These are phyloP conservation scores for Colletotrichum nymphaeae DNA, from an alignment of 2,329 filamentous ascomycete genomes.

Conservation along the genomic window DNA sequence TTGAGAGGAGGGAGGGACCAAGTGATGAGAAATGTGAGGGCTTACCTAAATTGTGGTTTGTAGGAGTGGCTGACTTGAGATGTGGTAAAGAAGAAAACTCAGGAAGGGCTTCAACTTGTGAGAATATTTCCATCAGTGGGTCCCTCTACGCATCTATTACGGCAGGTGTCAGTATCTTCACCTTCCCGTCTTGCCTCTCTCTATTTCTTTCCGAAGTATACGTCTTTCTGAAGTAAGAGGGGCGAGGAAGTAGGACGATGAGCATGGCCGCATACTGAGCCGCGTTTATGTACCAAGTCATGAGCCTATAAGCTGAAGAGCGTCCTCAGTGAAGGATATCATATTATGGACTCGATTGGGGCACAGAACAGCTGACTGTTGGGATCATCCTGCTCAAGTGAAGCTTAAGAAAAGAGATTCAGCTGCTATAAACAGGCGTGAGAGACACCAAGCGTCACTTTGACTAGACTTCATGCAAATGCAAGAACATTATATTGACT, in stretches of 20 bases:
- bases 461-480: accelerated
- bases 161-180: neutral
- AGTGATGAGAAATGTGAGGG: neutral
- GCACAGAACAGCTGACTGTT: neutral
- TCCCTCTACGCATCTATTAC: neutral
- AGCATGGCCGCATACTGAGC: neutral
- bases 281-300: too few relatives aligned
- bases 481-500: neutral
- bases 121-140: neutral
- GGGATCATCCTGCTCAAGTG: neutral
- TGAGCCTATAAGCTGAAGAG: neutral
- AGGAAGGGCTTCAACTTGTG: neutral
- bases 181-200: neutral
- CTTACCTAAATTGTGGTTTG: neutral
- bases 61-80: neutral
- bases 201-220: neutral
- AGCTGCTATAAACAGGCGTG: neutral
- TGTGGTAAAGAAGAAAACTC: neutral
- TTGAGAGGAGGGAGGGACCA: neutral
- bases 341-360: neutral
- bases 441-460: neutral
- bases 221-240: neutral
- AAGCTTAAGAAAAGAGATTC: too few relatives aligned
- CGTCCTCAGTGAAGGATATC: neutral
- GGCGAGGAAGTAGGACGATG: too few relatives aligned